Evolutionary conservation across 371 early-diverging fungal species (phyloP), one percentile per base, ranked within the genome.

Genomic region (Dinochytrium kinnereticum): DNA sequence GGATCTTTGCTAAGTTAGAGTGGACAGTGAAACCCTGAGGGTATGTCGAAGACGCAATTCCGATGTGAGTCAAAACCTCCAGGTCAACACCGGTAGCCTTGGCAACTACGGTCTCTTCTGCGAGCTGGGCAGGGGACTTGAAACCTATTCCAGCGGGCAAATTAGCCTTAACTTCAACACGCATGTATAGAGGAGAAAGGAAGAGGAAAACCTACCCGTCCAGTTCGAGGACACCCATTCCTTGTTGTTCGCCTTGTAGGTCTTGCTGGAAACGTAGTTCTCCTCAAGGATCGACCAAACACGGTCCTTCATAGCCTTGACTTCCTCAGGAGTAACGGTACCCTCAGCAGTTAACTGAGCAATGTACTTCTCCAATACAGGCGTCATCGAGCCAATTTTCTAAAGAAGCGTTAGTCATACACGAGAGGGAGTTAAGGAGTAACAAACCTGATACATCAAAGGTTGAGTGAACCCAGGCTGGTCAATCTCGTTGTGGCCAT

Each of bases 401-500:
- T 93, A 83, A 37, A 2, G 7, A 33, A 26, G 30, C 37, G 61
- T 15, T 19, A 61, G 34, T 28, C 36, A 33, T 30, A 10, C 26
- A 61, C n/a, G 2, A 44, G 40, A 24, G 19, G n/a, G 19, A 31
- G 21, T 5, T 37, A 57, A 37, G n/a, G 38, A n/a, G 33, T 21
- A 2, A 30, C 57, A 15, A 50, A 83, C 84, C 78, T 83, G 70
- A 87, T 98, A 98, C 98, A 98, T 98, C 77, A 89, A 87, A 53
- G 98, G 98, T 83, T 98, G 98, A 24, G 98, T 98, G 87, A 98
- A 98, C 78, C 90, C 91, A 61, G 98, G 98, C 84, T 97, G 96
- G 85, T 98, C 98, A 40, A 94, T 93, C 86, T 98, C 98, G 85
- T 98, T 98, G 91, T 98, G 98, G 55, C 98, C 98, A 71, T 96